A percentile compares a stretch with the other conserved stretches of the same genome.
These are phyloP conservation scores for Colletotrichum phormii DNA, from an alignment of 2,329 filamentous ascomycete genomes.

Conservation along the genomic window DNA sequence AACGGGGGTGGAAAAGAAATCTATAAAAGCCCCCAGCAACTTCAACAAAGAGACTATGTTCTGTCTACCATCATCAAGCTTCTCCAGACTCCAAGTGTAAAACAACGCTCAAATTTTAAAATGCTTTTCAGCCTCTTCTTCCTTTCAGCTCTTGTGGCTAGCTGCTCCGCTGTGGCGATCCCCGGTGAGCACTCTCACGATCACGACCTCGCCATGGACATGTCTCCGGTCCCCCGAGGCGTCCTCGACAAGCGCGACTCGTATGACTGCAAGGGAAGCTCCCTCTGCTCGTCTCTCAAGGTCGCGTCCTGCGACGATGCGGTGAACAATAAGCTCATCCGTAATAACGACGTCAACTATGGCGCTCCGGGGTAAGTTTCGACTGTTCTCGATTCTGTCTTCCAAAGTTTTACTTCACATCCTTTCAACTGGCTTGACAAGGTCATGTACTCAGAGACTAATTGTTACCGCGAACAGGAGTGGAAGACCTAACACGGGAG, in stretches of 20 bases:
- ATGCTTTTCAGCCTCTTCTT: conserved; percentile 51
- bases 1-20: neutral
- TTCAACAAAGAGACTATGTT: neutral
- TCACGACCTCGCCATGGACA: neutral
- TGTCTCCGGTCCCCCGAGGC: neutral
- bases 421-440: neutral
- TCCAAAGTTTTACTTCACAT: no score
- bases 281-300: conserved; percentile 8
- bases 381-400: no score
- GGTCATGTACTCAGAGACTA: neutral
- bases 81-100: no score
- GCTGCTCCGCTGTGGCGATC: conserved; percentile 6
- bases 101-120: conserved; percentile 43
- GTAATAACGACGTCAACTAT: conserved; percentile 18
- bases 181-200: neutral
- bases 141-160: conserved; percentile 43
- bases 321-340: conserved; percentile 24
- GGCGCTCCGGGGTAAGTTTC: conserved; percentile 11
- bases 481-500: conserved; percentile 1
- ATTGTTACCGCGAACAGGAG: neutral
- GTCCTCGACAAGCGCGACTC: conserved; percentile 20
- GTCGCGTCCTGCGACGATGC: conserved; percentile 13
- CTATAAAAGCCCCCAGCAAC: neutral
- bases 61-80: no score
- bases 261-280: conserved; percentile 24